A percentile compares a stretch with the other conserved stretches of the same genome.
Conservation (phyloP, 1,139 yeast species). For the Pichia sp. region DNA sequence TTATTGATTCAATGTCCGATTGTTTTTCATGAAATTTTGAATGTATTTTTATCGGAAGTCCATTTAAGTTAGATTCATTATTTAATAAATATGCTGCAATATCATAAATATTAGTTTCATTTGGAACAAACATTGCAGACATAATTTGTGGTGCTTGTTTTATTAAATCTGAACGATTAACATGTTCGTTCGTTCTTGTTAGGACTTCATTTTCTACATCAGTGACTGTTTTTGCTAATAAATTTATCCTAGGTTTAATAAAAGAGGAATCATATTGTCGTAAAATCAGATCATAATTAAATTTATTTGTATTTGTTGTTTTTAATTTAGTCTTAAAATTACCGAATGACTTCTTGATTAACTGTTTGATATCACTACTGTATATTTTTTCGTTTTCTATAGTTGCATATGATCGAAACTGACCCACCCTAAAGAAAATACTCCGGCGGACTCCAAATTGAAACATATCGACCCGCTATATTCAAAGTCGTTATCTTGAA, state of each 20-base stretch:
- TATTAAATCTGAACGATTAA: background rate
- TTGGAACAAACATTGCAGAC: conserved; percentile 6
- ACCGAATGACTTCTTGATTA: conserved; percentile 12
- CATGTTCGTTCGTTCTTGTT: conserved; percentile 9
- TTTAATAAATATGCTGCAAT: conserved; percentile 6
- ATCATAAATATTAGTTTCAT: background rate
- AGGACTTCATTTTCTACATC: conserved; percentile 11
- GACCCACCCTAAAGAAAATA: background rate
- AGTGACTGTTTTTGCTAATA: conserved; percentile 4
- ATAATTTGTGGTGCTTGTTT: conserved; percentile 4
- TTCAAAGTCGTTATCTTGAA: too few species aligned
- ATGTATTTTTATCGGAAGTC: conserved; percentile 1
- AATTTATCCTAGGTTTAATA: conserved; percentile 8
- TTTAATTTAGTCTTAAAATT: conserved; percentile 13
- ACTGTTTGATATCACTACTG: conserved; percentile 10
- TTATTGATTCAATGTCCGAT: background rate
- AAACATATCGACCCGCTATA: background rate
- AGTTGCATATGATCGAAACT: conserved; percentile 8
- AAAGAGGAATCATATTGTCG: conserved; percentile 10
- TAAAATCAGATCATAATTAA: conserved; percentile 12
- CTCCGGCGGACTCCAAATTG: background rate
- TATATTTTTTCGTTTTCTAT: background rate
- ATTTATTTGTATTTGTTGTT: conserved; percentile 1
- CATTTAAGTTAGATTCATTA: background rate
- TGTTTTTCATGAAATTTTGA: background rate